Conservation (phyloP, 805 yeast species). For the Blastobotrys mokoenaii region DNA sequence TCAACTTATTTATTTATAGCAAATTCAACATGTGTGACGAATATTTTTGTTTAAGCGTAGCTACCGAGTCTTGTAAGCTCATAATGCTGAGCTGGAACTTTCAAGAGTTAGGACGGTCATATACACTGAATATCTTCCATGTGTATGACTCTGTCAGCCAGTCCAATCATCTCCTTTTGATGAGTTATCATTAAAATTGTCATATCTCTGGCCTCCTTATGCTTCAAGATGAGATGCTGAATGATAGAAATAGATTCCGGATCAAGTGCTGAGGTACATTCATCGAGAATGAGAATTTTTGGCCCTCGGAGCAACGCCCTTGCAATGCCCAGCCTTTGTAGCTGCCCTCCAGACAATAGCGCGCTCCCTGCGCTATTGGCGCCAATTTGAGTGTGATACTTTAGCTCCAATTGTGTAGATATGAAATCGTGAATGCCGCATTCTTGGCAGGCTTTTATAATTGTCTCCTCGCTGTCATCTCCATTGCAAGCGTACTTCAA, state of each 20-base stretch:
- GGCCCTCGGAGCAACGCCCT: constrained; percentile 71
- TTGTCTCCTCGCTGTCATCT: constrained; percentile 10
- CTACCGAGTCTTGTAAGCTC: too few species aligned
- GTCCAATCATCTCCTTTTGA: constrained; percentile 52
- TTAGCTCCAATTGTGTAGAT: constrained; percentile 39
- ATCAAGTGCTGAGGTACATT: constrained; percentile 84
- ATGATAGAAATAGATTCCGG: constrained; percentile 46
- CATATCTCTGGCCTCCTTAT: constrained; percentile 31
- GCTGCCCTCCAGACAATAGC: constrained; percentile 79
- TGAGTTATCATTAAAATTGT: constrained; percentile 67
- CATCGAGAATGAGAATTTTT: constrained; percentile 62
- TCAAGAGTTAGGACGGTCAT: too few species aligned
- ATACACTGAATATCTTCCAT: background rate
- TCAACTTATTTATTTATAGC: too few species aligned
- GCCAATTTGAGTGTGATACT: constrained; percentile 53
- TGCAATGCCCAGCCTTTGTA: constrained; percentile 77
- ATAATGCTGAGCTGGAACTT: too few species aligned
- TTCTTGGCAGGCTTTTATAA: constrained; percentile 34
- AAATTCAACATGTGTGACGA: too few species aligned
- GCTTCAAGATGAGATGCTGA: constrained; percentile 38
- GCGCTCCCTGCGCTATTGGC: constrained; percentile 31
- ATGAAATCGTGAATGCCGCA: constrained; percentile 50
- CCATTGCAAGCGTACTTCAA: constrained; percentile 41
- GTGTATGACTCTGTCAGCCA: constrained; percentile 42
- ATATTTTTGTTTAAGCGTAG: too few species aligned